These are phyloP conservation scores for Cardamine chenopodiifolia DNA, from an alignment of 345 rosid species.

Conservation along the genomic window DNA sequence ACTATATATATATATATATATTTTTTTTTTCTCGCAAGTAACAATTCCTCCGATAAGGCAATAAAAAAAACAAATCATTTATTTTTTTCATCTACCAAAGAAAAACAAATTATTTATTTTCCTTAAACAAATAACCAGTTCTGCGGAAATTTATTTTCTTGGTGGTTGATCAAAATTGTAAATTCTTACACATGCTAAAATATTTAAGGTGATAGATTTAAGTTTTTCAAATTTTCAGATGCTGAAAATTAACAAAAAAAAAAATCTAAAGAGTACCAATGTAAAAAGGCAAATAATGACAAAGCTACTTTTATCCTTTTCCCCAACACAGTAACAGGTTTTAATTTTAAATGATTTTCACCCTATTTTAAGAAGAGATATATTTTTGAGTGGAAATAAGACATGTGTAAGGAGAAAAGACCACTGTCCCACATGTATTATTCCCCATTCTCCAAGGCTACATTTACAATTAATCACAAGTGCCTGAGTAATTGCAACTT, in stretches of 20 bases:
- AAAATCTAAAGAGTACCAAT: not conserved
- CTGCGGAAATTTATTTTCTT: not conserved
- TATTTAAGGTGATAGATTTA: not conserved
- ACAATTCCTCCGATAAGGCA: not conserved
- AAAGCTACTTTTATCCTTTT: not conserved
- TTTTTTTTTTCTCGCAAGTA: not conserved
- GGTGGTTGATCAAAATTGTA: not conserved
- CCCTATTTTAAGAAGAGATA: not conserved
- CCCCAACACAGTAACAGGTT: not conserved
- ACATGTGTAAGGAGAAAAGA: not conserved
- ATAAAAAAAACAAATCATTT: not conserved
- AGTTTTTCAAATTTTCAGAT: not conserved
- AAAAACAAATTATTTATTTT: not conserved
- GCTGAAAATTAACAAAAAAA: not conserved
- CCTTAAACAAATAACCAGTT: not conserved
- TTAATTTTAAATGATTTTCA: not conserved
- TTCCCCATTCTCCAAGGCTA: not conserved
- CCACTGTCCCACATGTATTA: constrained; percentile 4
- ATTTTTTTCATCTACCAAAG: constrained; percentile 2
- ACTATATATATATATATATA: not conserved
- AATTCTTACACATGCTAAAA: not conserved
- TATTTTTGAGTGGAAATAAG: not conserved
- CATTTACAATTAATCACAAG: not conserved
- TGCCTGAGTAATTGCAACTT: not conserved
- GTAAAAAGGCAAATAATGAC: not conserved